Evolutionary conservation across 768 basidiomycete species (phyloP).

Genomic region (Suillus ampliporus): DNA sequence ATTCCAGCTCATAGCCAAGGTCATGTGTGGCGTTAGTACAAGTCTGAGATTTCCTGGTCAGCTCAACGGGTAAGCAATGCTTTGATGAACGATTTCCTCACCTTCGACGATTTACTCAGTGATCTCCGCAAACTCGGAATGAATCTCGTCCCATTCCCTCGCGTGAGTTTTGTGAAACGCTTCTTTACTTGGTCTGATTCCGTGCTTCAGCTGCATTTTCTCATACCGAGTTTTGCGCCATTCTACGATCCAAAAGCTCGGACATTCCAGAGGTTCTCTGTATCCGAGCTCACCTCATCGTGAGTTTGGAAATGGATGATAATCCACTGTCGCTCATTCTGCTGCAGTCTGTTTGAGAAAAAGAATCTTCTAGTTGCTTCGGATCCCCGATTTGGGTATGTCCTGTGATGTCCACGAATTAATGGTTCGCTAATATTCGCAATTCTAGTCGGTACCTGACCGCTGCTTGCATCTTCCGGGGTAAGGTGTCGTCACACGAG

Average conservation of each 20-base stretch:
- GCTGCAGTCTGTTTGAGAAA: conserved; percentile 74
- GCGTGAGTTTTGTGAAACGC: conserved; percentile 50
- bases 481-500: conserved; percentile 79
- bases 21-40: conserved; percentile 95
- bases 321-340: conserved; percentile 5
- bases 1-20: conserved; percentile 73
- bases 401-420: neutral
- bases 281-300: conserved; percentile 77
- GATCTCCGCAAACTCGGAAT: conserved; percentile 90
- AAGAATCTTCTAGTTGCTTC: conserved; percentile 83
- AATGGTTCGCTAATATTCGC: neutral
- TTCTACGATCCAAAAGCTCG: conserved; percentile 71
- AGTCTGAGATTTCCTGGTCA: conserved; percentile 94
- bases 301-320: conserved; percentile 40
- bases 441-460: conserved; percentile 77
- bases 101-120: conserved; percentile 38
- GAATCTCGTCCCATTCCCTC: conserved; percentile 97
- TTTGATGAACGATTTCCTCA: neutral
- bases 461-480: conserved; percentile 87
- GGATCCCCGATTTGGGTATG: conserved; percentile 77
- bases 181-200: conserved; percentile 1
- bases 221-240: conserved; percentile 95
- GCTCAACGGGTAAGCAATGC: conserved; percentile 71
- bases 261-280: conserved; percentile 62
- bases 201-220: conserved; percentile 82